Percentiles rank a stretch among this genome's conserved stretches.
phyloP scores from a whole-genome alignment of 2,329 filamentous ascomycete species.

The Pyrenochaeta sp. region DNA sequence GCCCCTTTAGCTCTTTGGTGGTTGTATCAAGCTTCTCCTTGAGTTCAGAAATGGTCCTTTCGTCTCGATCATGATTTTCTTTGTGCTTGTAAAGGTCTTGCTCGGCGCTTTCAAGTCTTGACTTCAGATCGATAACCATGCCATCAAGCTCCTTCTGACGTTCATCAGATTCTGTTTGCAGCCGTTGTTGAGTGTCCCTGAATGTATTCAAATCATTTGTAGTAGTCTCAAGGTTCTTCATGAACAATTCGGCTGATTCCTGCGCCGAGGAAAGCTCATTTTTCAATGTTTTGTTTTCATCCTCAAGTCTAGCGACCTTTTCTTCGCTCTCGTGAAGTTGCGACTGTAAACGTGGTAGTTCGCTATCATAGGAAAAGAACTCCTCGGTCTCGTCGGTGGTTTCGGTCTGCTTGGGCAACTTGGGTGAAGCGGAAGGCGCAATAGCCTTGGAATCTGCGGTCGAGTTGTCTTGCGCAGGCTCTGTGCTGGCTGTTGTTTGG shows the following conservation, averaged over 20 bases:
- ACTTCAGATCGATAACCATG: constrained; percentile 38
- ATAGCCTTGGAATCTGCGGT: constrained; percentile 35
- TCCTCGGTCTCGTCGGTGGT: constrained; percentile 66
- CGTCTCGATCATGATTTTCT: constrained; percentile 50
- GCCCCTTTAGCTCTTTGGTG: constrained; percentile 61
- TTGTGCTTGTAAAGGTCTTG: constrained; percentile 57
- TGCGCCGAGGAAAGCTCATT: constrained; percentile 75
- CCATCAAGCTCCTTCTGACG: constrained; percentile 40
- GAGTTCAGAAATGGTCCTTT: constrained; percentile 52
- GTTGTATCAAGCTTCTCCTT: constrained; percentile 38
- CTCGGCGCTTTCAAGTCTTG: constrained; percentile 50
- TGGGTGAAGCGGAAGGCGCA: constrained; percentile 35
- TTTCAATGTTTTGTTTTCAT: constrained; percentile 73
- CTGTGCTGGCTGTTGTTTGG: constrained; percentile 21
- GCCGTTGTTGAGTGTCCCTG: constrained; percentile 60
- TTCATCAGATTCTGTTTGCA: constrained; percentile 42
- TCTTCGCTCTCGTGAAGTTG: constrained; percentile 75
- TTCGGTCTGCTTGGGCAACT: constrained; percentile 33
- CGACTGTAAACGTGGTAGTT: constrained; percentile 81
- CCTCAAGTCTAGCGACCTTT: constrained; percentile 75
- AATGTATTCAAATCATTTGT: constrained; percentile 69
- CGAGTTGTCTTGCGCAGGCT: constrained; percentile 35
- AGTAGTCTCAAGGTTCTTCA: constrained; percentile 70
- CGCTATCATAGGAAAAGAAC: constrained; percentile 91
- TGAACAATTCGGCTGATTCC: constrained; percentile 64